These are phyloP conservation scores for Lipomyces oligophaga DNA, from an alignment of 805 yeast genomes.

Conservation along the genomic window DNA sequence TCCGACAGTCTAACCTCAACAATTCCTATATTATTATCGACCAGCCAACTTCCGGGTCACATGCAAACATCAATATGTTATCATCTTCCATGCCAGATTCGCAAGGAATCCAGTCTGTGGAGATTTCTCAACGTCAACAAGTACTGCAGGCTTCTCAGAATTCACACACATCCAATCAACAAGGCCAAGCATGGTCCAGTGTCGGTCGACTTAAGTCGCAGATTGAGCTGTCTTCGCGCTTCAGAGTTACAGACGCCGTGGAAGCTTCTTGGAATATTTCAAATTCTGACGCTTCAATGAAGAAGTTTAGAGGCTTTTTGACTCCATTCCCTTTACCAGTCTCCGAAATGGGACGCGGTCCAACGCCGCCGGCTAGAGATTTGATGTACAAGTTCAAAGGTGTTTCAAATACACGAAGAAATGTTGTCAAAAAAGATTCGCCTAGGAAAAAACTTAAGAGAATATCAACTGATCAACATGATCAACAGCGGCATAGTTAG, in stretches of 20 bases:
- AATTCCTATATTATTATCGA: not conserved
- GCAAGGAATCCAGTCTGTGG: not conserved
- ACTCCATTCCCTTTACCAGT: not conserved
- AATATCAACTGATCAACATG: no score
- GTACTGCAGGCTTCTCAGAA: not conserved
- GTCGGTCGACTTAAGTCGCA: constrained; percentile 14
- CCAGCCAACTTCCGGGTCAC: not conserved
- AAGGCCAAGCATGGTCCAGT: constrained; percentile 20
- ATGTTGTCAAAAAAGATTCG: no score
- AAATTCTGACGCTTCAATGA: not conserved
- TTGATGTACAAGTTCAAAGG: constrained; percentile 18
- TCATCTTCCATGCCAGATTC: not conserved
- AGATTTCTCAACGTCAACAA: not conserved
- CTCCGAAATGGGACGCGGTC: not conserved
- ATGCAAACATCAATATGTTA: not conserved
- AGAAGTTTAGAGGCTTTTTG: not conserved
- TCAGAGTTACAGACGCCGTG: constrained; percentile 7
- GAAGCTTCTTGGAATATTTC: not conserved
- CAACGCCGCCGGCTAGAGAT: constrained; percentile 8
- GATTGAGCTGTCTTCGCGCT: constrained; percentile 17
- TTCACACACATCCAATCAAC: no score
- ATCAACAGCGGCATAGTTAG: no score
- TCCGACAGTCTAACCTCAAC: not conserved
- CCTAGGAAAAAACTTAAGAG: no score
- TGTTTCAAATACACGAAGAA: no score